phyloP scores from a whole-genome alignment of 345 rosid species.

The Eutrema japonicum region DNA sequence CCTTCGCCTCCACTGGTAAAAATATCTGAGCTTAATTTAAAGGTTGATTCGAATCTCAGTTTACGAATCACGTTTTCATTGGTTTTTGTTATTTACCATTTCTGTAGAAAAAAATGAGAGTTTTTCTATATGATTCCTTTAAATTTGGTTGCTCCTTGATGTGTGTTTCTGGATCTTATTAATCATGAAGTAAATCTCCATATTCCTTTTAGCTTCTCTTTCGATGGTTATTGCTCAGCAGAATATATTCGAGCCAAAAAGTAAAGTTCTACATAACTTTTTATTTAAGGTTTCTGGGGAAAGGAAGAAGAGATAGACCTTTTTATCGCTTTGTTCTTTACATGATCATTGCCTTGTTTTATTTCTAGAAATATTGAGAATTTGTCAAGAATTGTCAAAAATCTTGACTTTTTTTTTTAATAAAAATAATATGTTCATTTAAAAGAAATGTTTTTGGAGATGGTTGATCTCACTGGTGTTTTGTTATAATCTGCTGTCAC shows the following conservation, averaged over 20 bases:
- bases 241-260: neutral
- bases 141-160: neutral
- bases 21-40: neutral
- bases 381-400: neutral
- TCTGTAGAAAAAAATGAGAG: neutral
- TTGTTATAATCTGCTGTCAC: conserved; percentile 15
- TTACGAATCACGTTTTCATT: neutral
- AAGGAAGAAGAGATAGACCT: neutral
- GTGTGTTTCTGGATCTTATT: conserved; percentile 31
- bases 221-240: neutral
- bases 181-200: neutral
- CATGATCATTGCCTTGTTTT: conserved; percentile 13
- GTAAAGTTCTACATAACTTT: conserved; percentile 18
- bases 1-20: conserved; percentile 37
- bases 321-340: conserved; percentile 13
- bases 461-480: conserved; percentile 15
- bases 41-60: conserved; percentile 4
- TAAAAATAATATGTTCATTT: neutral
- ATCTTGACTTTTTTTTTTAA: neutral
- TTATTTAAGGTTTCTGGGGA: conserved; percentile 26
- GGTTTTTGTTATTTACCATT: neutral
- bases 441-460: neutral
- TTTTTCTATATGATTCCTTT: neutral
- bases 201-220: neutral
- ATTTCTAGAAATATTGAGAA: conserved; percentile 4